These are phyloP conservation scores for Miamiensis avidus DNA, from an alignment of 169 alveolate species.

Conservation along the genomic window DNA sequence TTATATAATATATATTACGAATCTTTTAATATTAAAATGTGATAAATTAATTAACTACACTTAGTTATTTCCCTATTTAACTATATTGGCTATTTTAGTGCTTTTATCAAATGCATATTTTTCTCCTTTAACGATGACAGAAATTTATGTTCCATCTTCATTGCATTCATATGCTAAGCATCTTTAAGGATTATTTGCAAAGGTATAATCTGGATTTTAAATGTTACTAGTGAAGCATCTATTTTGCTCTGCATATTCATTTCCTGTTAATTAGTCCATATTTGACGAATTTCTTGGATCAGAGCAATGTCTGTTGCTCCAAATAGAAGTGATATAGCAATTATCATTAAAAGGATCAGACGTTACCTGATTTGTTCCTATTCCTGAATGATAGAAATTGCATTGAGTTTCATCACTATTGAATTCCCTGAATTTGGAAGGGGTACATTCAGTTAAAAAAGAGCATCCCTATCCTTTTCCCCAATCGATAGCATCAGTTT, in stretches of 20 bases:
- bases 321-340: background rate
- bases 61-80: too few species aligned
- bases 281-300: background rate
- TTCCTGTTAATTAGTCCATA: background rate
- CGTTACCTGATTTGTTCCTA: background rate
- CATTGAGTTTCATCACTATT: background rate
- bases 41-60: too few species aligned
- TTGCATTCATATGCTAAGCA: background rate
- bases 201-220: too few species aligned
- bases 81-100: too few species aligned
- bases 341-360: background rate
- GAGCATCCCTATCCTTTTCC: constrained; percentile 37
- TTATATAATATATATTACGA: too few species aligned
- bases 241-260: background rate
- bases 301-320: background rate
- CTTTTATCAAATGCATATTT: background rate
- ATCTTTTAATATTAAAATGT: too few species aligned
- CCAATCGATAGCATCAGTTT: constrained; percentile 12
- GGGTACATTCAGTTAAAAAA: constrained; percentile 1
- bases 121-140: background rate
- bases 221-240: background rate
- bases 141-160: background rate
- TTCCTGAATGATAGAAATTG: constrained; percentile 1
- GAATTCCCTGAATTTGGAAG: constrained; percentile 15
- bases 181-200: background rate